Evolutionary conservation across 371 early-diverging fungal species (phyloP), one percentile per base, ranked within the genome.

Genomic region (Mucor circinelloides): DNA sequence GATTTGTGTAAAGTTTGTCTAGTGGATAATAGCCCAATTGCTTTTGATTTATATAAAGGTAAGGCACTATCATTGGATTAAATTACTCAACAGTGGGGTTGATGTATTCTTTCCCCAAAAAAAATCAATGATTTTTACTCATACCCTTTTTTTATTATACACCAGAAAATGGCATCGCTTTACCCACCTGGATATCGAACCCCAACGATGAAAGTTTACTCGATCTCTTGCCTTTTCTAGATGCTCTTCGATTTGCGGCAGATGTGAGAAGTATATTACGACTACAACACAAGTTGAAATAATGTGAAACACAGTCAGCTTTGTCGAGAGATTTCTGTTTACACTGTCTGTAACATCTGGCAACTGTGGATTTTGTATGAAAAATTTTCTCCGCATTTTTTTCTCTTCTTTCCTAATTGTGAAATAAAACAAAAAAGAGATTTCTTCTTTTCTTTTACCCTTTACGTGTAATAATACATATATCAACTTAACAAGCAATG

Each of bases 1-100:
- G 95, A 95, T 76, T 72, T 98, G 59, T 90, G 91, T 58, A 93
- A 92, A 66, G 96, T 97, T 28, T 93, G 91, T 67, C 79, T 97
- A 19, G 81, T 98, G 4, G 98, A 97, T 74, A 98, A 98, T 75
- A 93, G 96, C 34, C 91, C 95, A 23, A 79, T 90, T 25, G 92
- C 94, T 12, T 97, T 91, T 79, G 91, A 90, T 46, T 69, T 94
- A 54, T 92, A 93, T 77, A 87, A 89, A 79, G 94, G 95, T 89
- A 86, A 44, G 23, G n/a, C 19, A 7, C 19, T 7, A 44, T 44
- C 19, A 44, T 44, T 44, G 44, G 19, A 19, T 44, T 19, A 44
- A n/a, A 44, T 36, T 36, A 36, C 44, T 19, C 44, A 44, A 44
- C 44, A 44, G 44, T 44, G 44, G 44, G 44, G 44, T 44, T 44